Conservation (phyloP, 176 grass and related monocot genomes). For the Melocanna baccifera region DNA sequence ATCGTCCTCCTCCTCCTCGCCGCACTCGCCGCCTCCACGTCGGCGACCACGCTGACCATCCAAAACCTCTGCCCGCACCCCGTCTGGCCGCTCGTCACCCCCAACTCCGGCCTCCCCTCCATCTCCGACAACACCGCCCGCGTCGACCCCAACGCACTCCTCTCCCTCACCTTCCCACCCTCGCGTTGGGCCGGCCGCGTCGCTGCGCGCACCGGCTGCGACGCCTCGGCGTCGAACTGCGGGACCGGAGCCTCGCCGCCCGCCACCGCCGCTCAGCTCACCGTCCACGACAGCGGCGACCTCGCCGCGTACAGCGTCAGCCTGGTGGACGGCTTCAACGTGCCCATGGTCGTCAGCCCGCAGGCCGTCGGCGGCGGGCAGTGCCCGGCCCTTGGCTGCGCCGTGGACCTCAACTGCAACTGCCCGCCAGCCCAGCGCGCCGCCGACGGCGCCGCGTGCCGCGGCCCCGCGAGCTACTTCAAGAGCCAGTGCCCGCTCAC, state of each 20-base stretch:
- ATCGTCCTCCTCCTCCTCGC: neutral
- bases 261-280: slow-evolving; percentile 28
- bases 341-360: slow-evolving; percentile 38
- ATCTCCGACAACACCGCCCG: neutral
- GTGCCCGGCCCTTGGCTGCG: slow-evolving; percentile 43
- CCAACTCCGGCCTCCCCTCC: neutral
- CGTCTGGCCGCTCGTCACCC: neutral
- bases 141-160: neutral
- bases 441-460: neutral
- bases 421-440: neutral
- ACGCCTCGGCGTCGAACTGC: neutral
- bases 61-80: neutral
- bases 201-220: slow-evolving; percentile 13
- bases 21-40: neutral
- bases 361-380: slow-evolving; percentile 24
- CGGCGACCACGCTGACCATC: neutral
- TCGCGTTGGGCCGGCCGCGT: neutral
- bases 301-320: slow-evolving; percentile 45
- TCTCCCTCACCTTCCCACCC: neutral
- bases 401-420: neutral
- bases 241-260: neutral
- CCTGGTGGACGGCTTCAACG: slow-evolving; percentile 45
- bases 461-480: neutral
- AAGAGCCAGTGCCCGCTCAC: slow-evolving; percentile 40
- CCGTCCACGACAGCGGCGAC: neutral